These are phyloP conservation scores for Suillus sp. DNA, from an alignment of 768 basidiomycete species.

Conservation along the genomic window DNA sequence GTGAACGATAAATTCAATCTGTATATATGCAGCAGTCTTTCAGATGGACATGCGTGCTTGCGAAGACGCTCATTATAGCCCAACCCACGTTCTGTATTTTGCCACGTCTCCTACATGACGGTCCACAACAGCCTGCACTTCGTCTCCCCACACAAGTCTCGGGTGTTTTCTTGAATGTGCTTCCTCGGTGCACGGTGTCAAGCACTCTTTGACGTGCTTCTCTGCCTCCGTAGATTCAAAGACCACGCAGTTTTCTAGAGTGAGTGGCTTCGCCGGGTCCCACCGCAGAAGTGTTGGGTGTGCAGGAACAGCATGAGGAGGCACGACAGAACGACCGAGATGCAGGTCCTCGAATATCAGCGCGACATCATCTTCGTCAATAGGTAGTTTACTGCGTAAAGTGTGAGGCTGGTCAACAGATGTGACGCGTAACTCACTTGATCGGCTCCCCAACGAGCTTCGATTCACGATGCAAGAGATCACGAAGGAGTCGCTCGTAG, in stretches of 20 bases:
- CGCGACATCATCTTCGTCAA: conserved; percentile 82
- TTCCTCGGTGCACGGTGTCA: conserved; percentile 22
- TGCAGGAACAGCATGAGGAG: conserved; percentile 73
- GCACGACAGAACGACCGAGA: conserved; percentile 74
- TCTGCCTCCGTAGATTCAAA: conserved; percentile 78
- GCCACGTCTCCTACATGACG: conserved; percentile 61
- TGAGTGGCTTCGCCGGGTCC: conserved; percentile 66
- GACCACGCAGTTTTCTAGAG: conserved; percentile 82
- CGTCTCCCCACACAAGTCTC: conserved; percentile 70
- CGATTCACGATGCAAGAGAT: conserved; percentile 74
- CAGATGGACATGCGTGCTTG: not conserved
- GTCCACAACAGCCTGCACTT: conserved; percentile 58
- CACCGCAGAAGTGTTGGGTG: conserved; percentile 81
- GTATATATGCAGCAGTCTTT: not conserved
- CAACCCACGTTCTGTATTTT: conserved; percentile 56
- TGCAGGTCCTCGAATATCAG: conserved; percentile 88
- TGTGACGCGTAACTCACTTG: conserved; percentile 48
- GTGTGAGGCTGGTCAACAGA: not conserved
- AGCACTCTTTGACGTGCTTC: conserved; percentile 57
- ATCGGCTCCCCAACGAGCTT: conserved; percentile 60
- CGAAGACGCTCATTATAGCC: conserved; percentile 16
- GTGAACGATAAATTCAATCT: not conserved
- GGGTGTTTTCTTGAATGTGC: conserved; percentile 33
- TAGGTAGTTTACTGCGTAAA: conserved; percentile 61
- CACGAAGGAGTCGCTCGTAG: conserved; percentile 77